Evolutionary conservation across 352 stramenopile genomes (phyloP), one percentile per base, ranked within the genome.

Genomic region (Pythium volutum): DNA sequence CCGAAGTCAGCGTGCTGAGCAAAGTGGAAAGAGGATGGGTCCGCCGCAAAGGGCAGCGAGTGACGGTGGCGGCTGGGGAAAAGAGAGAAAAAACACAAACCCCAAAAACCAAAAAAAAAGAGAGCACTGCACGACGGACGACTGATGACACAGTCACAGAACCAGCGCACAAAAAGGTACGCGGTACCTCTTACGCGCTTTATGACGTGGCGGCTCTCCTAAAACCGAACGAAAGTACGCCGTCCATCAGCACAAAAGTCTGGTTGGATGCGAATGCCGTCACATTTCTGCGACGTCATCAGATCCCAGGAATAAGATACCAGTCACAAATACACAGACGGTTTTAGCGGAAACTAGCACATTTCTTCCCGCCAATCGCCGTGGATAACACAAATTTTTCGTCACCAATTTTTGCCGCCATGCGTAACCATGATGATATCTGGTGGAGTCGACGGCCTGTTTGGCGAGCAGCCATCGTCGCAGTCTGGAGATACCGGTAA

Each of bases 71-170:
- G 31, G 31, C 10, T 18, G 52, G 18, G 18, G 31, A 51, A 42
- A 51, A 46, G 59, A 50, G 50, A 43, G 60, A 43, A 38, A 53
- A 51, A 48, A 41, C 22, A 38, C 29, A 41, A 18, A 26, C n/a
- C 18, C 25, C 38, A 65, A 55, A 49, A 47, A 55, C 50, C 57
- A 57, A 67, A 57, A 47, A 57, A 9, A 20, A 22, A 14, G 60
- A 67, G 36, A n/a, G n/a, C n/a, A n/a, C 49, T 56, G 52, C 53
- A 23, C 31, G 52, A 50, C 36, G 45, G 51, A 67, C 60, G 52
- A 67, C 39, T 43, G 46, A 67, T 43, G 46, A 67, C 60, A 54
- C 48, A 60, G 52, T 59, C 42, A 59, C 41, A 60, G 41, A 55
- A 56, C 15, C 43, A 45, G 26, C n/a, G 46, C 27, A 23, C 31